Percentiles rank a stretch among this genome's conserved stretches.
Conservation (phyloP, 352 stramenopile species). For the Phytophthora sansomeana region DNA sequence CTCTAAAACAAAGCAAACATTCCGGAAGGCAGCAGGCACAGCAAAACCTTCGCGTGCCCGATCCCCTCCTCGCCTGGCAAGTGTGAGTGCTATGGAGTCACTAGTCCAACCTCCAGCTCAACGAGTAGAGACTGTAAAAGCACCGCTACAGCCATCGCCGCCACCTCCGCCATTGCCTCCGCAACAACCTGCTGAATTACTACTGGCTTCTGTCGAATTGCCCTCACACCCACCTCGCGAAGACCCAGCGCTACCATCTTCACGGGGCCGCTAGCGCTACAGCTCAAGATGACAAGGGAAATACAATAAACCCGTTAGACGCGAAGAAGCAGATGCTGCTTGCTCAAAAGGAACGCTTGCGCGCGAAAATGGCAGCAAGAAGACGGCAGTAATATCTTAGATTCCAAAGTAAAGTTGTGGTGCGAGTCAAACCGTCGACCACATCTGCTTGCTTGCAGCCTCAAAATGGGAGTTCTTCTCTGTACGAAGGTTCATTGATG, state of each 20-base stretch:
- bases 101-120: slow-evolving; percentile 6
- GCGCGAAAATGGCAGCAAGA: slow-evolving; percentile 66
- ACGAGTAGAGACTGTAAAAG: background rate
- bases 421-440: slow-evolving; percentile 53
- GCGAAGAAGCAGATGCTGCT: slow-evolving; percentile 63
- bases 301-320: slow-evolving; percentile 30
- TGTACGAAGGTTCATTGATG: slow-evolving; percentile 64
- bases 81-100: background rate
- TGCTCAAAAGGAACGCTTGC: slow-evolving; percentile 73
- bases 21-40: slow-evolving; percentile 39
- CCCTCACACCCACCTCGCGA: background rate
- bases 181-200: background rate
- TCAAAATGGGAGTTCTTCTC: slow-evolving; percentile 58
- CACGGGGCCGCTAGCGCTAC: background rate
- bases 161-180: background rate
- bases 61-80: background rate
- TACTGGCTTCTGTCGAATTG: background rate
- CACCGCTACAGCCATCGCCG: background rate
- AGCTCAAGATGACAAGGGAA: slow-evolving; percentile 1
- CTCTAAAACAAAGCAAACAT: slow-evolving; percentile 63
- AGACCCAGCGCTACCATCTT: background rate
- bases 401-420: background rate
- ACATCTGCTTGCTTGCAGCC: slow-evolving; percentile 56
- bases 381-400: slow-evolving; percentile 13
- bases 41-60: slow-evolving; percentile 16